These are phyloP conservation scores for Avicennia marina DNA, from an alignment of 257 asterid genomes.

Conservation along the genomic window DNA sequence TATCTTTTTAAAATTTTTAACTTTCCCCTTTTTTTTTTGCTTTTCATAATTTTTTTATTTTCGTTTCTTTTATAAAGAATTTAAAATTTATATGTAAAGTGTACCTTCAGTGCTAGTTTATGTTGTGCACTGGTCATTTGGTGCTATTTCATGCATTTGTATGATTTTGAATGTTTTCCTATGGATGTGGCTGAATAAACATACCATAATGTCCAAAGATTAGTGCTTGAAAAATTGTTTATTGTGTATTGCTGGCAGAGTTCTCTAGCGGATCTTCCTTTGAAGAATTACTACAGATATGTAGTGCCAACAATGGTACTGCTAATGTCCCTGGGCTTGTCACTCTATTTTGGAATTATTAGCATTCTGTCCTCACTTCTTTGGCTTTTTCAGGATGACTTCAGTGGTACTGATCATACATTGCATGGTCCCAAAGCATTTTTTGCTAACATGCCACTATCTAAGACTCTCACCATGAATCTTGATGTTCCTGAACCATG, in stretches of 20 bases:
- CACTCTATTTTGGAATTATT: conserved; percentile 14
- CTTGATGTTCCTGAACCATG: conserved; percentile 99
- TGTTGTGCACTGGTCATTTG: no score
- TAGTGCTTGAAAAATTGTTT: conserved; percentile 10
- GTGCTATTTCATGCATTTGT: background rate
- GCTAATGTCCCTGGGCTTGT: conserved; percentile 21
- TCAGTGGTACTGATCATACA: conserved; percentile 64
- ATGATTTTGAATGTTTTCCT: background rate
- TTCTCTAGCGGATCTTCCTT: conserved; percentile 93
- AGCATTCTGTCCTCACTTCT: conserved; percentile 24
- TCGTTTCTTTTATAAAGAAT: no score
- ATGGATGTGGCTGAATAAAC: conserved; percentile 1
- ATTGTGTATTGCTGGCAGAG: conserved; percentile 52
- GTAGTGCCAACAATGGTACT: conserved; percentile 92
- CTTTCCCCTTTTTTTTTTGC: no score
- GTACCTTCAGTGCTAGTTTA: no score
- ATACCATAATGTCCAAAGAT: background rate
- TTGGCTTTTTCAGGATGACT: conserved; percentile 73
- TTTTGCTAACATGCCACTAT: conserved; percentile 93
- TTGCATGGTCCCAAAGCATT: conserved; percentile 90
- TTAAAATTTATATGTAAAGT: no score
- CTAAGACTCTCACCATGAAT: conserved; percentile 97
- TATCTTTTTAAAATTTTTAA: no score
- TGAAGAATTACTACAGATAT: conserved; percentile 97
- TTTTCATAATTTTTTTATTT: no score